Base-by-base conservation (phyloP, 352 stramenopile genomes). In the Pseudoperonospora humuli region DNA sequence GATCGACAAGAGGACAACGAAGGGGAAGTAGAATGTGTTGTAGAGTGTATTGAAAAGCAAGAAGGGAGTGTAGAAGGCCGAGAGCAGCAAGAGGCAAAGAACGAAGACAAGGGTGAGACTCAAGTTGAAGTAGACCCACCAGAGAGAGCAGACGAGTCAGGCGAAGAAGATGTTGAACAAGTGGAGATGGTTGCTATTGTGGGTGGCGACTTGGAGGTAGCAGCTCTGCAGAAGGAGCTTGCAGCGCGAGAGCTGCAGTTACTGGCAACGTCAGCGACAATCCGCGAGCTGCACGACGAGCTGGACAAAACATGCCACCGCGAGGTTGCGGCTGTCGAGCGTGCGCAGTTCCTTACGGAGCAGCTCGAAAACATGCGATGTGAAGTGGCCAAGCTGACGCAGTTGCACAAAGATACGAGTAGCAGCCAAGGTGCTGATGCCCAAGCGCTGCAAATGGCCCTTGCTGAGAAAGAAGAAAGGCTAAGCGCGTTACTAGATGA, bases 381-480 rank as follows among this genome's bases (percentile, higher is more conserved):
- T 8, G 75, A 88, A 52, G 68, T 86, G 51, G 57, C 59, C 3
- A 75, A 79, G 33, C 35, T 83, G n/a, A 81, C 66, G 34, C 62
- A 67, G 26, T 26, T 63, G 58, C 32, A 71, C 61, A 35, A 57
- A 54, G 42, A 67, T 35, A 23, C 52, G 19, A 67, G 48, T 14
- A 53, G 13, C 7, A 58, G 38, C 18, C 64, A 79, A 31, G 61
- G 58, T 21, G 65, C 67, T 18, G 72, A 86, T 14, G 36, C 88
- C 2, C 57, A 72, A 15, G 58, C 70, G 6, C 44, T 92, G 37
- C 79, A 92, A 40, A 33, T 70, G 19, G 79, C 77, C 3, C 37
- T 92, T 17, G 55, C 49, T 2, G 76, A 88, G 32, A 92, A 92
- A 43, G 79, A 92, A 28, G 60, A 70, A 20, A 81, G 84, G 49